Conservation (phyloP, 192 early-diverging fungal genomes). For the Linnemannia elongata region DNA sequence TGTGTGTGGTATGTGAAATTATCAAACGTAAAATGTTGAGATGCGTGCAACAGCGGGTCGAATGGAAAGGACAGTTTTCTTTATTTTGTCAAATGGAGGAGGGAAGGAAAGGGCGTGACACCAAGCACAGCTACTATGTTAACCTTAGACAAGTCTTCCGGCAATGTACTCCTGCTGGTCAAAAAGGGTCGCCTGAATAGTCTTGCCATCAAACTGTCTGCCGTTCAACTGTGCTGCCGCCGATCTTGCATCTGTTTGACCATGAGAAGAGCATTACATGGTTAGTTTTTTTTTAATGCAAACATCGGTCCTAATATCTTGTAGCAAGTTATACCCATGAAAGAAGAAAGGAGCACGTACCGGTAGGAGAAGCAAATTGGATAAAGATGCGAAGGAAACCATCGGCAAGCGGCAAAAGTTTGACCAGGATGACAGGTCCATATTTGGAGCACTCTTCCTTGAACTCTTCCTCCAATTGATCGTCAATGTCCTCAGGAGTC, state of each 20-base stretch:
- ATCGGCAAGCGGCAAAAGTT: constrained; percentile 47
- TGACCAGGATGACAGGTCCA: constrained; percentile 71
- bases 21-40: too few relatives aligned
- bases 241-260: constrained; percentile 64
- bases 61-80: not conserved
- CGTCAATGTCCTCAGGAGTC: constrained; percentile 80
- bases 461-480: constrained; percentile 87
- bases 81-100: not conserved
- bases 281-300: not conserved
- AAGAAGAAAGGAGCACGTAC: constrained; percentile 44
- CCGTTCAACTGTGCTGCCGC: constrained; percentile 79
- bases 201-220: constrained; percentile 88
- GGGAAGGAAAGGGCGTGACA: too few relatives aligned
- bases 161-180: constrained; percentile 67
- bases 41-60: too few relatives aligned
- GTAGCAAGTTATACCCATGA: too few relatives aligned
- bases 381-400: constrained; percentile 84
- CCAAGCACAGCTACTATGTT: not conserved
- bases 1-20: too few relatives aligned
- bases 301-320: too few relatives aligned
- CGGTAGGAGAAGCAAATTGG: constrained; percentile 69
- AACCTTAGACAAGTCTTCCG: constrained; percentile 33
- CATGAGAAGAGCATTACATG: not conserved
- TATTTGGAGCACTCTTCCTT: constrained; percentile 86
- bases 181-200: constrained; percentile 72